These are phyloP conservation scores for Zymoseptoria passerinii DNA, from an alignment of 2,329 filamentous ascomycete species.

Conservation along the genomic window DNA sequence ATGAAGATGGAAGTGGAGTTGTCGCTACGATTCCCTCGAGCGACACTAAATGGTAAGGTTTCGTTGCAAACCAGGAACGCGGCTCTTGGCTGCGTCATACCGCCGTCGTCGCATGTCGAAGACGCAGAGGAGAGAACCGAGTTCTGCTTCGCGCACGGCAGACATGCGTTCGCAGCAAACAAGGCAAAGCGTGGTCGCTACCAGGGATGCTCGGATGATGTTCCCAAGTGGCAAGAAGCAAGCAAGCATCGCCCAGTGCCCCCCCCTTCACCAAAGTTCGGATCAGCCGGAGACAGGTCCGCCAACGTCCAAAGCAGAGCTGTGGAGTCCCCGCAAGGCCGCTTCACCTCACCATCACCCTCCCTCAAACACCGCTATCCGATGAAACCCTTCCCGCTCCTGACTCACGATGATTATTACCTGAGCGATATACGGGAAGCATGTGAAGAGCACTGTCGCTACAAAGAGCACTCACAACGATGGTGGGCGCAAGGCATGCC, in stretches of 20 bases:
- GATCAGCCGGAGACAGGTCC: not conserved
- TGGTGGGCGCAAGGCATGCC: slow-evolving; percentile 50
- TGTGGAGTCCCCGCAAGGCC: not conserved
- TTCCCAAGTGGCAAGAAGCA: not conserved
- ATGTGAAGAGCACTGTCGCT: not conserved
- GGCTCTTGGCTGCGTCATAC: not conserved
- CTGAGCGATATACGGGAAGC: not conserved
- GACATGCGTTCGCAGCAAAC: not conserved
- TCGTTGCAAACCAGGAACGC: not conserved
- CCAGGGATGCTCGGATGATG: not conserved
- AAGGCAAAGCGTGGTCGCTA: not conserved
- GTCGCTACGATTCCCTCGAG: not conserved
- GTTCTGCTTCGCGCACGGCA: not conserved
- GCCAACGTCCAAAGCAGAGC: not conserved
- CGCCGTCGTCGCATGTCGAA: not conserved
- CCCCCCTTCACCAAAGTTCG: not conserved
- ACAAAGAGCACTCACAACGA: slow-evolving; percentile 17
- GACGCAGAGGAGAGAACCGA: not conserved
- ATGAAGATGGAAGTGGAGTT: not conserved
- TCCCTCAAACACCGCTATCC: not conserved
- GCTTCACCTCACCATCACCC: not conserved
- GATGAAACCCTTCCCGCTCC: not conserved
- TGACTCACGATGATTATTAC: not conserved
- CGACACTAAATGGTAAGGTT: not conserved
- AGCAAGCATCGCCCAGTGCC: not conserved